Conservation (phyloP, 2,329 filamentous ascomycete genomes). For the Aspergillus chevalieri region DNA sequence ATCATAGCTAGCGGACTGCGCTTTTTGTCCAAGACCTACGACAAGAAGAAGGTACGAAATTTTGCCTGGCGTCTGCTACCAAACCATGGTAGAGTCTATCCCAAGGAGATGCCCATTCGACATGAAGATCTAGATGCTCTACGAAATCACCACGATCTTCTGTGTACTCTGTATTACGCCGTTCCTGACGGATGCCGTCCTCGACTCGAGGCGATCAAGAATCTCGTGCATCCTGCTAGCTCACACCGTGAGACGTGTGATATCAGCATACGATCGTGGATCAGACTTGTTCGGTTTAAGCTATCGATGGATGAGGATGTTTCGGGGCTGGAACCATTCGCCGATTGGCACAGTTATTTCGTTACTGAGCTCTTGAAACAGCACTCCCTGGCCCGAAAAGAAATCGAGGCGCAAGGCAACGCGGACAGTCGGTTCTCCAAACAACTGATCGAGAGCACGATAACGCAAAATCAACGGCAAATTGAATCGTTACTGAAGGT, state of each 20-base stretch:
- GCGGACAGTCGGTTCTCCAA: slow-evolving; percentile 37
- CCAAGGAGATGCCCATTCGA: slow-evolving; percentile 50
- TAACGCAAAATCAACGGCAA: slow-evolving; percentile 52
- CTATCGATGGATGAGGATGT: slow-evolving; percentile 47
- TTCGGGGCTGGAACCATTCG: slow-evolving; percentile 43
- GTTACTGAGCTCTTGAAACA: slow-evolving; percentile 48
- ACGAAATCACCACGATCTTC: slow-evolving; percentile 57
- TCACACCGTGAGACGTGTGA: slow-evolving; percentile 57
- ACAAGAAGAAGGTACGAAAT: slow-evolving; percentile 51
- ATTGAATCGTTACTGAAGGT: slow-evolving; percentile 51
- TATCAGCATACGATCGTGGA: slow-evolving; percentile 54
- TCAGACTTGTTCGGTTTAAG: slow-evolving; percentile 53
- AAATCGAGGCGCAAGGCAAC: slow-evolving; percentile 50
- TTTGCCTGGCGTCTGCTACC: slow-evolving; percentile 54
- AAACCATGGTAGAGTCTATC: slow-evolving; percentile 56
- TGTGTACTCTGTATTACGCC: slow-evolving; percentile 55
- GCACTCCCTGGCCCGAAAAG: slow-evolving; percentile 51
- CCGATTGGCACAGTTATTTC: slow-evolving; percentile 51
- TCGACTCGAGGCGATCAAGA: slow-evolving; percentile 45
- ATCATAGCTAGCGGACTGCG: slow-evolving; percentile 47
- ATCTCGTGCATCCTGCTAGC: slow-evolving; percentile 50
- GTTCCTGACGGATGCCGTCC: slow-evolving; percentile 50
- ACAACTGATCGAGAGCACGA: slow-evolving; percentile 46
- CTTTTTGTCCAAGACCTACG: slow-evolving; percentile 41
- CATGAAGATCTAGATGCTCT: slow-evolving; percentile 52